phyloP scores from a whole-genome alignment of 495 filamentous ascomycete genomes.

The Beverwykella pulmonaria region DNA sequence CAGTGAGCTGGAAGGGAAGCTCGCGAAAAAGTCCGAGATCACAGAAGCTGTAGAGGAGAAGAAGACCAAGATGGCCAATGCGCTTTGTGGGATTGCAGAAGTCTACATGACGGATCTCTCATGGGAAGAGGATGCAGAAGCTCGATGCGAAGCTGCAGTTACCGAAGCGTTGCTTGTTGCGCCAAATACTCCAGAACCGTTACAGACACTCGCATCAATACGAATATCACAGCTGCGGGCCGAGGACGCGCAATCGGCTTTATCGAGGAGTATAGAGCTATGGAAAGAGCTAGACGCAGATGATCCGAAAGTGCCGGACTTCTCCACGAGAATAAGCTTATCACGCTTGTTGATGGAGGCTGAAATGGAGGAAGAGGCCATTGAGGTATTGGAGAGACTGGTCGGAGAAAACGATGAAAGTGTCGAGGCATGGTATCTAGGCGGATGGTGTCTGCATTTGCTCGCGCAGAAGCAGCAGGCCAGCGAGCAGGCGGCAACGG shows the following conservation, averaged over 20 bases:
- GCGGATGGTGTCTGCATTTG: conserved; percentile 86
- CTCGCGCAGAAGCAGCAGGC: conserved; percentile 68
- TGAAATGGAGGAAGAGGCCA: conserved; percentile 77
- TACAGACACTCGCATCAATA: conserved; percentile 92
- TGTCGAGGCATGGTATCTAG: conserved; percentile 95
- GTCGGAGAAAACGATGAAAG: conserved; percentile 87
- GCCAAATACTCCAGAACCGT: conserved; percentile 74
- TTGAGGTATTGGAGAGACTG: conserved; percentile 81
- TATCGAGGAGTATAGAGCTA: conserved; percentile 71
- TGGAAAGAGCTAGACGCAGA: conserved; percentile 79
- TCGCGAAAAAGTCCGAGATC: conserved; percentile 40
- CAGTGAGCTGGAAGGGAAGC: conserved; percentile 50
- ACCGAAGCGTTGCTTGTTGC: conserved; percentile 81
- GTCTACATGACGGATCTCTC: conserved; percentile 98
- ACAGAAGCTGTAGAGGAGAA: conserved; percentile 64
- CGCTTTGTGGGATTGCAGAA: conserved; percentile 86
- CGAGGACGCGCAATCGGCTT: conserved; percentile 76
- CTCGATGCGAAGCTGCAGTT: conserved; percentile 78
- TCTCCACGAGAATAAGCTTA: conserved; percentile 79
- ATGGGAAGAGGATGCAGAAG: conserved; percentile 88
- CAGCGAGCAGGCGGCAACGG: conserved; percentile 43
- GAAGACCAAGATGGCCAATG: conserved; percentile 75
- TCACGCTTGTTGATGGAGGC: conserved; percentile 87
- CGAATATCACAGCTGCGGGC: conserved; percentile 80
- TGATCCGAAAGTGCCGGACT: conserved; percentile 68